phyloP scores from a whole-genome alignment of 1,139 yeast species.

The Nakaseomyces nivariensis region DNA sequence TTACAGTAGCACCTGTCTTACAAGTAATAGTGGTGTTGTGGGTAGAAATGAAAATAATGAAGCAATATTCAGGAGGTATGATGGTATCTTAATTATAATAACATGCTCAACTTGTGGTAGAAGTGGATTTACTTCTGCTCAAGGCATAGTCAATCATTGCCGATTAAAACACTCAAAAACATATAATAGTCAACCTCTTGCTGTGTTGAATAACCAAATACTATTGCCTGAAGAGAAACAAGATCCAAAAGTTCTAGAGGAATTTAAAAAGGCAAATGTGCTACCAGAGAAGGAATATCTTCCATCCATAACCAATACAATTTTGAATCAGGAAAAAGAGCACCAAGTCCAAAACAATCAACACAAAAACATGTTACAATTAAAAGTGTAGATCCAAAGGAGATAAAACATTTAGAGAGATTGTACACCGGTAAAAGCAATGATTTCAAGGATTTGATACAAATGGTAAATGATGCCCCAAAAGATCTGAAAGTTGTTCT shows the following conservation, averaged over 20 bases:
- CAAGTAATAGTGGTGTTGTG: slow-evolving; percentile 28
- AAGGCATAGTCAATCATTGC: slow-evolving; percentile 70
- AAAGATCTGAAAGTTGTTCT: slow-evolving; percentile 20
- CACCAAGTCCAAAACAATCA: slow-evolving; percentile 7
- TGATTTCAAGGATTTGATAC: slow-evolving; percentile 28
- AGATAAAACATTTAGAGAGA: slow-evolving; percentile 19
- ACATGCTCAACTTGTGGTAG: slow-evolving; percentile 62
- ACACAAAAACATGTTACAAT: slow-evolving; percentile 7
- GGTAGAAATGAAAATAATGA: slow-evolving; percentile 30
- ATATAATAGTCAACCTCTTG: slow-evolving; percentile 64
- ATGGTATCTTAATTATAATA: slow-evolving; percentile 58
- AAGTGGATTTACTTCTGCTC: slow-evolving; percentile 66
- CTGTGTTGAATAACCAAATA: slow-evolving; percentile 62
- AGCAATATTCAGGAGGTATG: slow-evolving; percentile 61
- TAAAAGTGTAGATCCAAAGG: slow-evolving; percentile 5
- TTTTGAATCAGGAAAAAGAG: slow-evolving; percentile 14
- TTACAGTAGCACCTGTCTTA: slow-evolving; percentile 28
- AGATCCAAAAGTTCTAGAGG: slow-evolving; percentile 45
- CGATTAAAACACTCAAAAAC: slow-evolving; percentile 67
- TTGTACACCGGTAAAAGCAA: slow-evolving; percentile 18
- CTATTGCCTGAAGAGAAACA: slow-evolving; percentile 49
- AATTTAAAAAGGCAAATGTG: slow-evolving; percentile 33
- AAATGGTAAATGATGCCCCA: slow-evolving; percentile 28
- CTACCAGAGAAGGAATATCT: slow-evolving; percentile 29
- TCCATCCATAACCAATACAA: slow-evolving; percentile 25